Conservation (phyloP, 768 basidiomycete genomes). For the Xerocomus spinulosus region DNA sequence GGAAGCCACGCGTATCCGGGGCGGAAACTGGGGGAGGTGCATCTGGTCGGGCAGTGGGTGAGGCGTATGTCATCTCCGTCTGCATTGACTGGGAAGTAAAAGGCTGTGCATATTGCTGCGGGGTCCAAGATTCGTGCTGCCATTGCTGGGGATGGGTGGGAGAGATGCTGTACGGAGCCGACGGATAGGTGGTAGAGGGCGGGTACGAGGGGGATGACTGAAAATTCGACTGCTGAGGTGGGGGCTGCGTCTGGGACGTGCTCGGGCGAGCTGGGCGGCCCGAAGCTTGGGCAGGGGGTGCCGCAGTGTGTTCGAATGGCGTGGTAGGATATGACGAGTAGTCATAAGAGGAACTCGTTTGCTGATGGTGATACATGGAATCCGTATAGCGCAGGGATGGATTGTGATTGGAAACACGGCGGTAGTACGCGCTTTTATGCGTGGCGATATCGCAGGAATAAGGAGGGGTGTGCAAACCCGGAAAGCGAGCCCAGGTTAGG, state of each 20-base stretch:
- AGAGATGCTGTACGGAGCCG: slow-evolving; percentile 27
- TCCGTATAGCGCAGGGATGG: slow-evolving; percentile 48
- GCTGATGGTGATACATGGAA: slow-evolving; percentile 52
- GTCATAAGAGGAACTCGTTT: slow-evolving; percentile 45
- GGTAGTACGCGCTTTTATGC: slow-evolving; percentile 28
- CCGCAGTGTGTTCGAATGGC: slow-evolving; percentile 21
- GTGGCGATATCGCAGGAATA: slow-evolving; percentile 26
- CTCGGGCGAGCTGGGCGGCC: slow-evolving; percentile 27
- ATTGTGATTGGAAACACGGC: slow-evolving; percentile 15
- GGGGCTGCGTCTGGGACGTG: slow-evolving; percentile 33
- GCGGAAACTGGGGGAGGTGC: slow-evolving; percentile 26
- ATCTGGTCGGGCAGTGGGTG: slow-evolving; percentile 32
- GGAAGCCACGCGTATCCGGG: slow-evolving; percentile 30
- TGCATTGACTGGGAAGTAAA: slow-evolving; percentile 33
- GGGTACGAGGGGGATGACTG: slow-evolving; percentile 28
- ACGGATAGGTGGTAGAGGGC: slow-evolving; percentile 26
- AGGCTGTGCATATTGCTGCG: slow-evolving; percentile 31
- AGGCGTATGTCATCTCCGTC: slow-evolving; percentile 32
- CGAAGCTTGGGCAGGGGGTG: slow-evolving; percentile 28
- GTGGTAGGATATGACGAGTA: slow-evolving; percentile 41
- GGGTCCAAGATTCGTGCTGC: slow-evolving; percentile 38
- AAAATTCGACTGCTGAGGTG: slow-evolving; percentile 25
- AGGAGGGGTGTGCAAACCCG: slow-evolving; percentile 25
- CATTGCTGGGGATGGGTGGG: slow-evolving; percentile 36
- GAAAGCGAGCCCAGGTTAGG: slow-evolving; percentile 29